Evolutionary conservation across 2,329 filamentous ascomycete species (phyloP).

Genomic region (Chrysoporthe deuterocubensis): DNA sequence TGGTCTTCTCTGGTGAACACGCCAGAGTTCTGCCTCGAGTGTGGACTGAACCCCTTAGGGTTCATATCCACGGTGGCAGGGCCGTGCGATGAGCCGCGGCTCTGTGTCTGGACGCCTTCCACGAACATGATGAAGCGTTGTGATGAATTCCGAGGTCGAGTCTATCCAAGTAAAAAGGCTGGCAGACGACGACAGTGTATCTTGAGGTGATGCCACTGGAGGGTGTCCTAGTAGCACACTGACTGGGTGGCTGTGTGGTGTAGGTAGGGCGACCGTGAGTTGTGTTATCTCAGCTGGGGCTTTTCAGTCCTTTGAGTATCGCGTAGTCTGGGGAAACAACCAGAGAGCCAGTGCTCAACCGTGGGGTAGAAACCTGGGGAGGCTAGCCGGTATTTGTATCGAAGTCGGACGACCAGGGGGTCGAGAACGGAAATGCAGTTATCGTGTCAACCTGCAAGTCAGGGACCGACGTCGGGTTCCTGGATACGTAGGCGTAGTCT

Average conservation of each 20-base stretch:
- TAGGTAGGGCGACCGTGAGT: neutral
- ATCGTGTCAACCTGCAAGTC: slow-evolving; percentile 27
- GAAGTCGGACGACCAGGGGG: slow-evolving; percentile 17
- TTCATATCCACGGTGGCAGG: slow-evolving; percentile 10
- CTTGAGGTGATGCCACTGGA: neutral
- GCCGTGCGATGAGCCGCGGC: slow-evolving; percentile 18
- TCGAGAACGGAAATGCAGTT: slow-evolving; percentile 17
- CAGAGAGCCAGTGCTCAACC: slow-evolving; percentile 8
- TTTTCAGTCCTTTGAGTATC: neutral
- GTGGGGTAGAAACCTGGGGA: slow-evolving; percentile 24
- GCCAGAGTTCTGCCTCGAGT: slow-evolving; percentile 29
- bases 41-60: slow-evolving; percentile 28
- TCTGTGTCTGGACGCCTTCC: slow-evolving; percentile 23
- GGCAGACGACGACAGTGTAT: neutral
- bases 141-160: neutral
- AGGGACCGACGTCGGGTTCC: slow-evolving; percentile 35
- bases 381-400: slow-evolving; percentile 25
- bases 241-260: neutral
- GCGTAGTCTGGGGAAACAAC: slow-evolving; percentile 12
- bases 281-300: slow-evolving; percentile 4
- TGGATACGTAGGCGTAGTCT: slow-evolving; percentile 29
- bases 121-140: slow-evolving; percentile 21
- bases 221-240: neutral
- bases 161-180: neutral
- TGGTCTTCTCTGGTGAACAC: slow-evolving; percentile 48